phyloP scores from a whole-genome alignment of 129 eudicot genomes.

The Ambrosia artemisiifolia region DNA sequence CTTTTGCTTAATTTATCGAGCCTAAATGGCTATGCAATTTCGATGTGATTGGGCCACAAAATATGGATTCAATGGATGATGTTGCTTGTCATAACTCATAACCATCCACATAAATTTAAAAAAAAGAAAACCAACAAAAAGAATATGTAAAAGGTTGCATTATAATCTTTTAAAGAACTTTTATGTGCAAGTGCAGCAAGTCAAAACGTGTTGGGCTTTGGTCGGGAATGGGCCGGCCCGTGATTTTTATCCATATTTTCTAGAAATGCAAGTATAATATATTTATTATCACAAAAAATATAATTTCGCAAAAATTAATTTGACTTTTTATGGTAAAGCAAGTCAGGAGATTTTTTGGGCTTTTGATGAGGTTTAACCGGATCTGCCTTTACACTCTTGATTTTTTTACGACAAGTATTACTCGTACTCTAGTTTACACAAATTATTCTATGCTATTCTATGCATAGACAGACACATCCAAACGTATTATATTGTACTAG shows the following conservation, averaged over 20 bases:
- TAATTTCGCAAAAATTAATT: not conserved
- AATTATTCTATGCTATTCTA: too few relatives aligned
- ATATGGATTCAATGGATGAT: slow-evolving; percentile 68
- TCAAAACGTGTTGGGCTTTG: not conserved
- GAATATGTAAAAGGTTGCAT: not conserved
- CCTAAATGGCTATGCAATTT: slow-evolving; percentile 68
- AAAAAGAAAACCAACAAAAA: not conserved
- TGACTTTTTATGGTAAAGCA: not conserved
- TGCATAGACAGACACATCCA: too few relatives aligned
- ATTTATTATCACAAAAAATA: not conserved
- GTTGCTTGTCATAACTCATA: slow-evolving; percentile 53
- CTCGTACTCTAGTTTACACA: too few relatives aligned
- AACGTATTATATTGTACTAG: too few relatives aligned
- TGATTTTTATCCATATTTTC: not conserved
- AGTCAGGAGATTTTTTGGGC: not conserved
- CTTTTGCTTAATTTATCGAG: slow-evolving; percentile 66
- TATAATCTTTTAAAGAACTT: not conserved
- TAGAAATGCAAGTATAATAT: not conserved
- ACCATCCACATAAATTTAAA: slow-evolving; percentile 78
- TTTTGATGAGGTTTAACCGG: not conserved
- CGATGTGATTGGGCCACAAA: slow-evolving; percentile 82
- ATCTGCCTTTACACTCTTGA: not conserved
- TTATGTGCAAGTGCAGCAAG: not conserved
- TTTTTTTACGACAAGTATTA: too few relatives aligned
- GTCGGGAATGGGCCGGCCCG: not conserved